A percentile compares a stretch with the other conserved stretches of the same genome.
phyloP scores from a whole-genome alignment of 2,329 filamentous ascomycete genomes.

The Leptographium lundbergii region DNA sequence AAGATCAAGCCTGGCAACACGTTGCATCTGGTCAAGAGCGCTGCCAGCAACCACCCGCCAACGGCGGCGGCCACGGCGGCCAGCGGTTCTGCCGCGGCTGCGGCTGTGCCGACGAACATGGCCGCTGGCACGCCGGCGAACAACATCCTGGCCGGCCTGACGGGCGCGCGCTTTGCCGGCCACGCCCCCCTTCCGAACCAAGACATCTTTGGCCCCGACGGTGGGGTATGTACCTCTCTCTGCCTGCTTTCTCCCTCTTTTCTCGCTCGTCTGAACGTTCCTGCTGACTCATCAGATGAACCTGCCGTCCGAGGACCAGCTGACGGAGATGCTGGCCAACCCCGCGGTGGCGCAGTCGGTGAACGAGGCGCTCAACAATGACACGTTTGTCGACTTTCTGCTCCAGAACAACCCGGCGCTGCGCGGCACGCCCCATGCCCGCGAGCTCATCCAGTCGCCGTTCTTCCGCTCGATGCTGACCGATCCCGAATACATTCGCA shows the following conservation, averaged over 20 bases:
- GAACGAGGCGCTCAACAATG: slow-evolving; percentile 92
- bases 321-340: slow-evolving; percentile 77
- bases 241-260: background rate
- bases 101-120: slow-evolving; percentile 62
- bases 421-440: slow-evolving; percentile 58
- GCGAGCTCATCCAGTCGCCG: slow-evolving; percentile 78
- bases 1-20: slow-evolving; percentile 97
- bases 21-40: slow-evolving; percentile 92
- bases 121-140: slow-evolving; percentile 65
- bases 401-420: slow-evolving; percentile 83
- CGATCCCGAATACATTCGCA: slow-evolving; percentile 71
- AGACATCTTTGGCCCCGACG: slow-evolving; percentile 86
- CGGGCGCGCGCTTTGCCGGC: slow-evolving; percentile 85
- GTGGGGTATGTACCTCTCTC: slow-evolving; percentile 55
- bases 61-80: slow-evolving; percentile 12
- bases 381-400: slow-evolving; percentile 88
- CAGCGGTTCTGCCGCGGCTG: slow-evolving; percentile 29
- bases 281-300: slow-evolving; percentile 57
- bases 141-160: slow-evolving; percentile 81
- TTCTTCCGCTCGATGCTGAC: slow-evolving; percentile 88
- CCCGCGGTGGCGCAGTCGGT: slow-evolving; percentile 77
- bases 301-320: slow-evolving; percentile 67
- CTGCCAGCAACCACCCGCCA: slow-evolving; percentile 63
- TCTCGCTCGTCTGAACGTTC: background rate
- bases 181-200: slow-evolving; percentile 79